Base-by-base conservation (phyloP, 1,139 yeast species). In the Arxiozyma telluris region DNA sequence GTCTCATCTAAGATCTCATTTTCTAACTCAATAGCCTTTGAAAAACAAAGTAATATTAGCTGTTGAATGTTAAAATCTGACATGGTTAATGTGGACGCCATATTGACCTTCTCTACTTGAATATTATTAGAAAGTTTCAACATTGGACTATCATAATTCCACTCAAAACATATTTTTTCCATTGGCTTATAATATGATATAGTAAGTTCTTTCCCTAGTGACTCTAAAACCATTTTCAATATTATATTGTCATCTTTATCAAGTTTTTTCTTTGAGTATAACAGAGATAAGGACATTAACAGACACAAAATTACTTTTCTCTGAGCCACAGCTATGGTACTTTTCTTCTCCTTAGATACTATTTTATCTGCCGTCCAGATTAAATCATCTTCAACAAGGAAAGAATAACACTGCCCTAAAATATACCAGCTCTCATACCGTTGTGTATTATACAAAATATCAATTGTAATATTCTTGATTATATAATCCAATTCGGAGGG, bases 291-390 rank as follows among this genome's bases (percentile, higher is more conserved):
- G 0, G 96, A 91, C 88, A 87, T 85, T 41, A 84, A 67, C 61
- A 85, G 89, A 57, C 95, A 84, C 11, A 89, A 61, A 1, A 91
- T 69, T 0, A 96, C 78, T 61, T 79, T 84, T 55, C 87, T 75
- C 65, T 89, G 96, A 4, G 80, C 66, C 20, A 77, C 72, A 0
- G 91, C 90, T 0, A 90, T 84, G 0, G 73, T 68, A 3, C 73
- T 72, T 61, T 86, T 86, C 59, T 84, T 76, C 9, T 86, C 94
- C 0, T 76, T 68, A 0, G 79, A 75, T 42, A 85, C 85, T 43
- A 90, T 71, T 61, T 87, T 87, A 64, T 91, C 97, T 0, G 96
- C 84, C 0, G 93, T 86, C 95, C 96, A 89, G 9, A 89, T 82
- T 54, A 93, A 72, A 59, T 88, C 96, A 67, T 89, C 96, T 59